phyloP scores from a whole-genome alignment of 805 yeast genomes.

The Sugiyamaella smithiae region DNA sequence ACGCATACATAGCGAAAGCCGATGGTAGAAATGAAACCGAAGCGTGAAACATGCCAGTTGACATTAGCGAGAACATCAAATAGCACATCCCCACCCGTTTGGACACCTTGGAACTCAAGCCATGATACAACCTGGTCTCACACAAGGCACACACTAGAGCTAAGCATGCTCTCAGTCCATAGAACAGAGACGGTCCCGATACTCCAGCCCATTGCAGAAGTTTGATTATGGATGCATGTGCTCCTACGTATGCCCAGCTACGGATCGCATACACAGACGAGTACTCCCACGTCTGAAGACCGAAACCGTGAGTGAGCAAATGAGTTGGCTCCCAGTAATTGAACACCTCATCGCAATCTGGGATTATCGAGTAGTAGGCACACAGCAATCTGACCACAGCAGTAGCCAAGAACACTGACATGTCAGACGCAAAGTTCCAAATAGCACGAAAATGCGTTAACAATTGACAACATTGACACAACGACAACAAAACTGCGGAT shows the following conservation, averaged over 20 bases:
- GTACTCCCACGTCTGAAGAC: conserved; percentile 95
- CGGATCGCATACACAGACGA: conserved; percentile 86
- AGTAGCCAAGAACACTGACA: conserved; percentile 20
- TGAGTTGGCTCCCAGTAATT: conserved; percentile 96
- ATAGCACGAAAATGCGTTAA: no score
- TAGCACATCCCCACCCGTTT: conserved; percentile 54
- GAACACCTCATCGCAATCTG: conserved; percentile 90
- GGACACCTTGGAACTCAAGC: conserved; percentile 40
- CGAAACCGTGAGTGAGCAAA: conserved; percentile 71
- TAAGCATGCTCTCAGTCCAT: conserved; percentile 47
- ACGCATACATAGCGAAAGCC: conserved; percentile 60
- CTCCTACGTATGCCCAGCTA: conserved; percentile 75
- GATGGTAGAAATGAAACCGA: conserved; percentile 84
- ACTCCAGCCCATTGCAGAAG: conserved; percentile 22
- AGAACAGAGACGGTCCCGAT: conserved; percentile 41
- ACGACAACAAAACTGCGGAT: no score
- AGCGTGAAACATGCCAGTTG: conserved; percentile 88
- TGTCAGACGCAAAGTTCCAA: no score
- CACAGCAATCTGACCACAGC: conserved; percentile 34
- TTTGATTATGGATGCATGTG: conserved; percentile 33
- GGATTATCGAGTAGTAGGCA: conserved; percentile 61
- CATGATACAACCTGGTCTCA: conserved; percentile 52
- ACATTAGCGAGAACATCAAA: conserved; percentile 55
- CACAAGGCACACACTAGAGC: conserved; percentile 43
- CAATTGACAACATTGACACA: no score